A percentile compares a stretch with the other conserved stretches of the same genome.
These are phyloP conservation scores for Candida endomychidarum DNA, from an alignment of 805 yeast species.

Conservation along the genomic window DNA sequence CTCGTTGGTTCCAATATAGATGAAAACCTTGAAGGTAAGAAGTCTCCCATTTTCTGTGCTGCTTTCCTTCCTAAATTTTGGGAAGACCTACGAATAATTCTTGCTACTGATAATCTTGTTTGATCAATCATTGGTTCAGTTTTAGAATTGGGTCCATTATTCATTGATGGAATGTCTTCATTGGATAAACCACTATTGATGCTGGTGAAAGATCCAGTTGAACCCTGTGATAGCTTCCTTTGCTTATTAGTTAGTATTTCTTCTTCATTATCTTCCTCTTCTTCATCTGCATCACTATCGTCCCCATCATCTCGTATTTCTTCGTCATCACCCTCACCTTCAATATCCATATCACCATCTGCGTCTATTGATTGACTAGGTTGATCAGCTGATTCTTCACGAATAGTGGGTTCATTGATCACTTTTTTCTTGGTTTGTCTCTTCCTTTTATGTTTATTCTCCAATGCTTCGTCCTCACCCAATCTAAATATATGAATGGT, in stretches of 20 bases:
- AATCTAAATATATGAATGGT: slow-evolving; percentile 90
- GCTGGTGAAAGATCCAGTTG: slow-evolving; percentile 35
- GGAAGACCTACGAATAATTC: slow-evolving; percentile 74
- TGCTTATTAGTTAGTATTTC: slow-evolving; percentile 24
- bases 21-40: slow-evolving; percentile 74
- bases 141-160: slow-evolving; percentile 18
- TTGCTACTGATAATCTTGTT: slow-evolving; percentile 68
- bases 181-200: slow-evolving; percentile 26
- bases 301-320: slow-evolving; percentile 10
- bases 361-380: background rate
- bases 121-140: slow-evolving; percentile 70
- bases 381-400: slow-evolving; percentile 21
- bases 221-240: slow-evolving; percentile 40
- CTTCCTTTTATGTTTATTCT: slow-evolving; percentile 34
- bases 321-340: slow-evolving; percentile 13
- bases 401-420: slow-evolving; percentile 24
- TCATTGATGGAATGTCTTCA: slow-evolving; percentile 22
- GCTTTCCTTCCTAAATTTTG: slow-evolving; percentile 76
- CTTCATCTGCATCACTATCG: slow-evolving; percentile 18
- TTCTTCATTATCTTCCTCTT: slow-evolving; percentile 23
- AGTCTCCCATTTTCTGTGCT: slow-evolving; percentile 87
- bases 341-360: slow-evolving; percentile 18
- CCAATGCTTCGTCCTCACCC: slow-evolving; percentile 50
- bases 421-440: slow-evolving; percentile 16
- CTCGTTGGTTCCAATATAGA: slow-evolving; percentile 87